Conservation (phyloP, 805 yeast species). For the Trichomonascus vanleenenianus region DNA sequence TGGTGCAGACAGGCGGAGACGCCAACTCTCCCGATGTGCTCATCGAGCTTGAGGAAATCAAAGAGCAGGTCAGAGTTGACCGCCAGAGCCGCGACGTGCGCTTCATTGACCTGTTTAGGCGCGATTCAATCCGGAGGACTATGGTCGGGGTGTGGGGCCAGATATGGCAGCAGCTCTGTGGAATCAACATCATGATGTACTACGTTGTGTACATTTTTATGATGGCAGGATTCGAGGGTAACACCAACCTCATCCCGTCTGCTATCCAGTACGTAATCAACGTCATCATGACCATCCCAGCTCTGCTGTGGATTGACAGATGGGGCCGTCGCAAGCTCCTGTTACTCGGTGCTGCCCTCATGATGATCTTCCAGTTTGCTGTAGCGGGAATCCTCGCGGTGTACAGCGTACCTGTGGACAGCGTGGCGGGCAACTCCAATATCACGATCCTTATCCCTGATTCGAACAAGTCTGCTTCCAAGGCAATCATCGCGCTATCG, state of each 20-base stretch:
- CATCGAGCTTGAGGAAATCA: constrained; percentile 51
- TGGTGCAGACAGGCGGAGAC: constrained; percentile 28
- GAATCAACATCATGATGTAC: constrained; percentile 65
- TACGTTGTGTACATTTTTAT: constrained; percentile 57
- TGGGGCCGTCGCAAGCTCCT: constrained; percentile 59
- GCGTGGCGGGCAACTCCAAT: constrained; percentile 13
- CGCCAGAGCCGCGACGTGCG: constrained; percentile 40
- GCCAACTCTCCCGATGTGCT: constrained; percentile 35
- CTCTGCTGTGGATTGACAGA: constrained; percentile 50
- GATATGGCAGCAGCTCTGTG: constrained; percentile 57
- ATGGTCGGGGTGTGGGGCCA: constrained; percentile 44
- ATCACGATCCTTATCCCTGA: constrained; percentile 23
- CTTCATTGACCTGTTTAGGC: constrained; percentile 43
- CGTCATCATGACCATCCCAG: constrained; percentile 51
- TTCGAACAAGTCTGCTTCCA: constrained; percentile 34
- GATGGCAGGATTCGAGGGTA: constrained; percentile 53
- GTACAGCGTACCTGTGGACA: constrained; percentile 15
- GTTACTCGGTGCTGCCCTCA: constrained; percentile 52
- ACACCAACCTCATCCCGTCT: constrained; percentile 45
- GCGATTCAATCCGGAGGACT: constrained; percentile 43
- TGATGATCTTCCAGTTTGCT: constrained; percentile 55
- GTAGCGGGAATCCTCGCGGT: constrained; percentile 41
- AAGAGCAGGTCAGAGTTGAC: constrained; percentile 47
- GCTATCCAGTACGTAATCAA: constrained; percentile 55
- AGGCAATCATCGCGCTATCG: constrained; percentile 41